phyloP scores from a whole-genome alignment of 2,329 filamentous ascomycete genomes.

The Cytospora leucostoma region DNA sequence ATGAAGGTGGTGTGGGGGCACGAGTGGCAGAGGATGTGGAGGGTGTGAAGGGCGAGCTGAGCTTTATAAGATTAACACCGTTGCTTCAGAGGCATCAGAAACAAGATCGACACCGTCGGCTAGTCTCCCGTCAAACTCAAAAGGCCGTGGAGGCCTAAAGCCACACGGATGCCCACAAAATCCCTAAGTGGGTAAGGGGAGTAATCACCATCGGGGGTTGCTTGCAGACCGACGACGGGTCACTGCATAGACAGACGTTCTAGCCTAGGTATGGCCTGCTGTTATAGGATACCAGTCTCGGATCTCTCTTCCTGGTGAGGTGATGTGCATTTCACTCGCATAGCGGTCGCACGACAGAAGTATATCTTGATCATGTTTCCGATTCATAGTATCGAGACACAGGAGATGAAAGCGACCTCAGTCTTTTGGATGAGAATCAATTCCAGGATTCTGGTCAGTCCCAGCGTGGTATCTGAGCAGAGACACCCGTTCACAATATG shows the following conservation, averaged over 20 bases:
- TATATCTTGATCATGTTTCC: slow-evolving; percentile 4
- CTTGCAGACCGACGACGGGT: background rate
- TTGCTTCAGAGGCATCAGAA: background rate
- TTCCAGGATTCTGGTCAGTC: background rate
- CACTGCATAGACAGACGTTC: background rate
- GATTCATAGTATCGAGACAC: background rate
- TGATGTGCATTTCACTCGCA: background rate
- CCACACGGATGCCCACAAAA: background rate
- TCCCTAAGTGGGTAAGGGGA: background rate
- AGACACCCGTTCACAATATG: background rate
- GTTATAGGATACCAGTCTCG: background rate
- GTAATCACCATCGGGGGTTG: background rate
- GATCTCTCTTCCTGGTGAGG: background rate
- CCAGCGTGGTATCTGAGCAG: background rate
- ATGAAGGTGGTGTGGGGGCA: background rate
- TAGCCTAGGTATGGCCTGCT: no score
- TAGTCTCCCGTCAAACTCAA: background rate
- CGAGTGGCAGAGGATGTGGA: background rate
- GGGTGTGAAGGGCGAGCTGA: slow-evolving; percentile 9
- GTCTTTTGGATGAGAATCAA: background rate
- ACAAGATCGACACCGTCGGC: background rate
- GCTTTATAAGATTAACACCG: no score
- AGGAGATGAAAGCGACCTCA: background rate
- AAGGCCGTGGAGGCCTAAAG: background rate
- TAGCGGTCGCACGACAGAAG: background rate